phyloP scores from a whole-genome alignment of 2,329 filamentous ascomycete species.

The Aotearoamyces nothofagi region DNA sequence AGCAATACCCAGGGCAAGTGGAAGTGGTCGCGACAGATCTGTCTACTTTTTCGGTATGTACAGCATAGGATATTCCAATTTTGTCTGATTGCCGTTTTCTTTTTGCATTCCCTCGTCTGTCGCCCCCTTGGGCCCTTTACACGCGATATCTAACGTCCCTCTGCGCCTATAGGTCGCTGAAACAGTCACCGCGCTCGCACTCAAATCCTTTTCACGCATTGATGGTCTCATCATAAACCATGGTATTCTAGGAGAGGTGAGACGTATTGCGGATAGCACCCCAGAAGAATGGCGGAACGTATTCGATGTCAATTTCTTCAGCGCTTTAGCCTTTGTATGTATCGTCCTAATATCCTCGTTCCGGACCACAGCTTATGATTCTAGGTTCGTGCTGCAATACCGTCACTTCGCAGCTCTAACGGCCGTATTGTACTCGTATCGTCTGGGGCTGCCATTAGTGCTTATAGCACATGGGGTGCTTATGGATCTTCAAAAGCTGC shows the following conservation, averaged over 20 bases:
- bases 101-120: conserved; percentile 1
- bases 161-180: conserved; percentile 38
- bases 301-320: conserved; percentile 83
- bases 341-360: too few species aligned
- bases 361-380: conserved; percentile 3
- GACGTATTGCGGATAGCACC: conserved; percentile 50
- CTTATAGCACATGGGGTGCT: conserved; percentile 60
- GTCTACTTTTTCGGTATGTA: conserved; percentile 31
- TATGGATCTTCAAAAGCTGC: conserved; percentile 79
- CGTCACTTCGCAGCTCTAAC: conserved; percentile 45
- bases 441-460: conserved; percentile 55
- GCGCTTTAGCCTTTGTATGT: conserved; percentile 57
- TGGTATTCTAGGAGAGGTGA: conserved; percentile 63
- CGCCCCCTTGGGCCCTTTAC: too few species aligned
- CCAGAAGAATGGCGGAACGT: conserved; percentile 57
- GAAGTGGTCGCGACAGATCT: conserved; percentile 41
- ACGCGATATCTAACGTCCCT: too few species aligned
- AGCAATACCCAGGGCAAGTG: conserved; percentile 34
- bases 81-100: background rate
- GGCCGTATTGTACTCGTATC: conserved; percentile 68
- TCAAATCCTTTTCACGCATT: conserved; percentile 53
- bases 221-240: conserved; percentile 86
- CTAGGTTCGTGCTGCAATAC: background rate
- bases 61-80: too few species aligned
- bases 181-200: conserved; percentile 48